phyloP scores from a whole-genome alignment of 2,329 filamentous ascomycete genomes.

The Fusarium compactum region DNA sequence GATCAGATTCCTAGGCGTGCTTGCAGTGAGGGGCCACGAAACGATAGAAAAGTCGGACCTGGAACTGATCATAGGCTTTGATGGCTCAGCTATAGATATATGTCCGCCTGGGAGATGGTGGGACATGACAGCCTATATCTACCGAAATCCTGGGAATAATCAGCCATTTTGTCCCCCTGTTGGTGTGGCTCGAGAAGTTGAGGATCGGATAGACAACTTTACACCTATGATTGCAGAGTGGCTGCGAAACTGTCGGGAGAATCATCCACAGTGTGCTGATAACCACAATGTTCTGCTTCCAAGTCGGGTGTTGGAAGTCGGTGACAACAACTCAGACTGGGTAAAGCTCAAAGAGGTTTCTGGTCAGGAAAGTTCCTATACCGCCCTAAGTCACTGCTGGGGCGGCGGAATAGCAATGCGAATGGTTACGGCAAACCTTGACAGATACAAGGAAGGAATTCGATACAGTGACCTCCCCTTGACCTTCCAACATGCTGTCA shows the following conservation, averaged over 20 bases:
- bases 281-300: neutral
- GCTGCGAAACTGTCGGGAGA: rapidly evolving
- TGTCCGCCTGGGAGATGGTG: neutral
- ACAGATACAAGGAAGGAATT: neutral
- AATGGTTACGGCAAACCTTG: neutral
- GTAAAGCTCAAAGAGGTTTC: neutral
- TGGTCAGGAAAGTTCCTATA: neutral
- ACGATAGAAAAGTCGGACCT: neutral
- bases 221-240: rapidly evolving
- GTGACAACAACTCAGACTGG: rapidly evolving
- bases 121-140: neutral
- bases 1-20: neutral
- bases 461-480: neutral
- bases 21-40: neutral
- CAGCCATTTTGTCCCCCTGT: rapidly evolving
- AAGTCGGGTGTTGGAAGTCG: neutral
- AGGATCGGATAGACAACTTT: rapidly evolving
- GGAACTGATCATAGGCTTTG: neutral
- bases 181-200: neutral
- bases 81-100: neutral
- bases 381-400: neutral
- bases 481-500: neutral
- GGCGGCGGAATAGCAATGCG: neutral
- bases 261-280: rapidly evolving
- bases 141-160: rapidly evolving